These are phyloP conservation scores for Apiotrichum gracile DNA, from an alignment of 1,284 basidiomycete species.

Conservation along the genomic window DNA sequence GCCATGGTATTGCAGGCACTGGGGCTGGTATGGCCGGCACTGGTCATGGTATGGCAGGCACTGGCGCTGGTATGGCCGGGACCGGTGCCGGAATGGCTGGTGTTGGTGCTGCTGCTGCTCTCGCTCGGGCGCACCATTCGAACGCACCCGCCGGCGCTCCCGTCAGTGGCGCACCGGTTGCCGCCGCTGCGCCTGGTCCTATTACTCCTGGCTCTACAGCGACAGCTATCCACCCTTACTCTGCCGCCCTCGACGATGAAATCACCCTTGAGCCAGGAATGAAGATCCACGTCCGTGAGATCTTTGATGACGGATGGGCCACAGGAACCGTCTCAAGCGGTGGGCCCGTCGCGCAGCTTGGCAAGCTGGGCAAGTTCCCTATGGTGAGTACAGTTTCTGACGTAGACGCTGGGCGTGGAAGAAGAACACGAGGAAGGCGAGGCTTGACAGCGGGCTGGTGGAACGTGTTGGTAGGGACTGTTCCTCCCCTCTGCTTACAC, in stretches of 20 bases:
- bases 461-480: no score
- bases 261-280: constrained; percentile 43
- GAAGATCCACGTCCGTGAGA: constrained; percentile 34
- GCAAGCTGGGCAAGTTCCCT: constrained; percentile 41
- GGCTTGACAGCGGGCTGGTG: no score
- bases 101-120: background rate
- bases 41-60: no score
- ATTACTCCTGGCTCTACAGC: constrained; percentile 3
- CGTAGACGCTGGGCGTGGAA: no score
- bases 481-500: no score
- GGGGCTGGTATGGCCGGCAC: no score
- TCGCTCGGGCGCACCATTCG: background rate
- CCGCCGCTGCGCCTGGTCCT: background rate
- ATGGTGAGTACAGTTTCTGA: background rate
- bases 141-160: background rate
- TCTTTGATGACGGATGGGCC: constrained; percentile 47
- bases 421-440: no score
- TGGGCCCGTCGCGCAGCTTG: constrained; percentile 22
- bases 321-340: constrained; percentile 33
- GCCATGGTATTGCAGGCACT: no score
- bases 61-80: constrained; percentile 5
- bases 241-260: constrained; percentile 42
- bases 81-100: constrained; percentile 2
- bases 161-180: background rate
- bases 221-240: constrained; percentile 21